These are phyloP conservation scores for Globisporangium polare DNA, from an alignment of 352 stramenopile genomes.

Conservation along the genomic window DNA sequence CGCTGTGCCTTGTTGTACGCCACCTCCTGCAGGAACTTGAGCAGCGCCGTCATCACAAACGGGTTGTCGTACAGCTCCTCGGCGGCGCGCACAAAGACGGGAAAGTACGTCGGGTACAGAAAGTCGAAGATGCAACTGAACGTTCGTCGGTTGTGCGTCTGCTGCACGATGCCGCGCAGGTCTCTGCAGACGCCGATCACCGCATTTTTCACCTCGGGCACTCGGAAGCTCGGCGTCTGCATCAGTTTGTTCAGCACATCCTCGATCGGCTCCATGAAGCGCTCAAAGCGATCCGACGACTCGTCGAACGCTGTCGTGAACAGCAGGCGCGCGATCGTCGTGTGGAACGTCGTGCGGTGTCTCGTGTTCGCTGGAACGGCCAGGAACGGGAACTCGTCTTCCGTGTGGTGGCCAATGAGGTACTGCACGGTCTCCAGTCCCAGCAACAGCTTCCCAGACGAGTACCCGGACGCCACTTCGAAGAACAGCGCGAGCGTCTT, in stretches of 20 bases:
- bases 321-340: constrained; percentile 94
- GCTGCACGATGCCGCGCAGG: constrained; percentile 94
- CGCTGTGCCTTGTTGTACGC: constrained; percentile 95
- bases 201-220: constrained; percentile 78
- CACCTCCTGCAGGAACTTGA: constrained; percentile 97
- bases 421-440: constrained; percentile 97
- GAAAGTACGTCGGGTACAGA: constrained; percentile 96
- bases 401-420: constrained; percentile 95
- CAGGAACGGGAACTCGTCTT: constrained; percentile 97
- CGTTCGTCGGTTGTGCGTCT: constrained; percentile 95
- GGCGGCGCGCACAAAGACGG: constrained; percentile 92
- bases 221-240: constrained; percentile 69
- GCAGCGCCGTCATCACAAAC: constrained; percentile 93
- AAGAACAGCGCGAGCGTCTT: constrained; percentile 97
- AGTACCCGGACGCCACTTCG: constrained; percentile 97
- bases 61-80: constrained; percentile 94
- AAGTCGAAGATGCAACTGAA: constrained; percentile 98
- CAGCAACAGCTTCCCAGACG: constrained; percentile 95
- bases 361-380: constrained; percentile 90
- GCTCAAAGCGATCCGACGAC: constrained; percentile 92
- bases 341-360: constrained; percentile 97
- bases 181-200: constrained; percentile 97
- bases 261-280: constrained; percentile 94
- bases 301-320: constrained; percentile 95
- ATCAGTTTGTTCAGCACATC: constrained; percentile 80